phyloP scores from a whole-genome alignment of 306 rosid species.

The Datisca glomerata region DNA sequence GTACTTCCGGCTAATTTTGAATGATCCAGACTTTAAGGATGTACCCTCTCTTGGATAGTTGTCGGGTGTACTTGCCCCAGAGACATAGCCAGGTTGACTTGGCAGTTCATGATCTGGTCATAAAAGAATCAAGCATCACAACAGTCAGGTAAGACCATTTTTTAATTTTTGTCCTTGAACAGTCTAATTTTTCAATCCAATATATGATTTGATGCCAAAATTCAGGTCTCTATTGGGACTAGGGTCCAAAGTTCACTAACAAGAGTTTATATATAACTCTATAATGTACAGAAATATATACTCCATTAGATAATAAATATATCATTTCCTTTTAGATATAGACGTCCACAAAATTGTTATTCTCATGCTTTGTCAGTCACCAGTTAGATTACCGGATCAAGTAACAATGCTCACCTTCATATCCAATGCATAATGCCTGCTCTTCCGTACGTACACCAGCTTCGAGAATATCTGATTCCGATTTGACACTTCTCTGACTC shows the following conservation, averaged over 20 bases:
- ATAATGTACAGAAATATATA: not conserved
- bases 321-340: not conserved
- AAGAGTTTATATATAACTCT: not conserved
- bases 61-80: constrained; percentile 49
- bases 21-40: constrained; percentile 56
- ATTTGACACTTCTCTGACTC: constrained; percentile 29
- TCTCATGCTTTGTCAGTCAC: not conserved
- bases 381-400: not conserved
- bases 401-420: constrained; percentile 39
- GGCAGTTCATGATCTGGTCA: constrained; percentile 46
- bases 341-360: not conserved
- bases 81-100: constrained; percentile 38
- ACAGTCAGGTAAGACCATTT: not conserved
- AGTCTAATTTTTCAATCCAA: not conserved
- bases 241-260: not conserved
- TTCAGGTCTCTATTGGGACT: too few species aligned
- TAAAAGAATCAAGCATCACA: constrained; percentile 20
- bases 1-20: constrained; percentile 49
- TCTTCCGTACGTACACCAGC: constrained; percentile 27
- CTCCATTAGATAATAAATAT: not conserved
- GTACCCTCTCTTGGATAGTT: constrained; percentile 41
- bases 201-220: not conserved
- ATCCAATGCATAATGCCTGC: constrained; percentile 29
- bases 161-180: too few species aligned
- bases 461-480: constrained; percentile 26